A percentile compares a stretch with the other conserved stretches of the same genome.
phyloP scores from a whole-genome alignment of 768 basidiomycete species.

The Suillus clintonianus region DNA sequence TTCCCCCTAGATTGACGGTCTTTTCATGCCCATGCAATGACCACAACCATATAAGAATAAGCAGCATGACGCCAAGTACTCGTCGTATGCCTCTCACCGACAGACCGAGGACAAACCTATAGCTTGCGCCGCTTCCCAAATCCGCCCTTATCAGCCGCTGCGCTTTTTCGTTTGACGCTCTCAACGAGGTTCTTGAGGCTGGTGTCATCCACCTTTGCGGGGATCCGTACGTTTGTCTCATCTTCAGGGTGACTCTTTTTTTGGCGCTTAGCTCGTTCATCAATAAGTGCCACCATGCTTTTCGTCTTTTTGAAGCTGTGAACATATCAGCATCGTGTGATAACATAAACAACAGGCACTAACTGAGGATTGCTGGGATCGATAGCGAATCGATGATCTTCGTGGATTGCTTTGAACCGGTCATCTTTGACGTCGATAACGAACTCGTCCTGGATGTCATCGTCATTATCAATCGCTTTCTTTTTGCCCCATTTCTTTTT shows the following conservation, averaged over 20 bases:
- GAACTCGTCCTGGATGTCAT: conserved; percentile 81
- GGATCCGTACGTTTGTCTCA: neutral
- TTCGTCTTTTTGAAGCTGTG: conserved; percentile 90
- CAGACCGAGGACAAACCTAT: conserved; percentile 3
- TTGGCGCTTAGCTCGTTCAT: conserved; percentile 77
- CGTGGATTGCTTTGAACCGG: conserved; percentile 85
- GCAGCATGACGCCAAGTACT: neutral
- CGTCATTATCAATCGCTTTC: conserved; percentile 47
- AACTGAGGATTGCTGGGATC: conserved; percentile 96
- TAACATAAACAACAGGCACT: conserved; percentile 31
- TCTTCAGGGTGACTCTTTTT: conserved; percentile 29
- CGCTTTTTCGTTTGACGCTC: conserved; percentile 83
- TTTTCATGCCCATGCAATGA: neutral
- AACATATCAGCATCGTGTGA: neutral
- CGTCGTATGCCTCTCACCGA: neutral
- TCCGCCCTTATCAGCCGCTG: conserved; percentile 23
- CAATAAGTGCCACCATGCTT: conserved; percentile 81
- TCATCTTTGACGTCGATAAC: conserved; percentile 82
- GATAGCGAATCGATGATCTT: conserved; percentile 91
- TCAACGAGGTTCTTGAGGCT: conserved; percentile 73
- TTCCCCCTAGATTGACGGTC: neutral
- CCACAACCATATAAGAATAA: neutral
- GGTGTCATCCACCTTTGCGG: conserved; percentile 24
- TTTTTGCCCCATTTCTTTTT: conserved; percentile 44
- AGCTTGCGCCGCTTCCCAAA: conserved; percentile 44